Evolutionary conservation across 73 alveolate species (phyloP), one percentile per base, ranked within the genome.

Genomic region (Tetrahymena malaccensis): DNA sequence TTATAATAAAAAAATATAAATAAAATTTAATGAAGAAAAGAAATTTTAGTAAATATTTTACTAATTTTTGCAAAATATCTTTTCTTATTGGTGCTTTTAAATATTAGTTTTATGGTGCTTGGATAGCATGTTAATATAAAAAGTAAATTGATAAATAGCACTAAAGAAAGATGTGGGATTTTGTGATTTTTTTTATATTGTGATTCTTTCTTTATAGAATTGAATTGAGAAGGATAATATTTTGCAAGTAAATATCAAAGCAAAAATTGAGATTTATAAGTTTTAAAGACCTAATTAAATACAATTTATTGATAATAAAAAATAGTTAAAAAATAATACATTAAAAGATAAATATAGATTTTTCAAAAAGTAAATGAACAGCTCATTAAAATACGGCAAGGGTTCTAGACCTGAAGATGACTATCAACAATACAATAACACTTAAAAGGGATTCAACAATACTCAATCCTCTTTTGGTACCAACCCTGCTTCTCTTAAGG

Each of bases 401-500:
- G 89, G 89, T 70, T 70, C 89, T 5, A 70, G 89, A 70, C 89
- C 89, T 70, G 89, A 70, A 70, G 89, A 70, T 70, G 89, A 70
- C 89, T 70, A 70, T 33, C 89, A 70, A 70, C 89, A 70, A 70
- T 70, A 70, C 89, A 70, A 70, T 31, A 70, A 70, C 89, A 70
- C 89, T n/a, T 12, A 70, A 70, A 70, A 70, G 89, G 89, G 89
- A 70, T 70, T 70, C 89, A 70, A 70, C 37, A 70, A 70, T 31
- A 70, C 89, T 31, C 37, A 70, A 70, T 70, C 89, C 89, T 70
- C 89, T 70, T 70, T 70, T n/a, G 89, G 89, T 9, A 70, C 89
- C 37, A 97, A 97, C 95, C 96, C 98, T 19, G 99, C 99, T 55
- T 97, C 98, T 33, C 89, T 96, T 22, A 96, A 96, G 94, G 98